Conservation (phyloP, 176 grass and related monocot species). For the Oryza officinalis region DNA sequence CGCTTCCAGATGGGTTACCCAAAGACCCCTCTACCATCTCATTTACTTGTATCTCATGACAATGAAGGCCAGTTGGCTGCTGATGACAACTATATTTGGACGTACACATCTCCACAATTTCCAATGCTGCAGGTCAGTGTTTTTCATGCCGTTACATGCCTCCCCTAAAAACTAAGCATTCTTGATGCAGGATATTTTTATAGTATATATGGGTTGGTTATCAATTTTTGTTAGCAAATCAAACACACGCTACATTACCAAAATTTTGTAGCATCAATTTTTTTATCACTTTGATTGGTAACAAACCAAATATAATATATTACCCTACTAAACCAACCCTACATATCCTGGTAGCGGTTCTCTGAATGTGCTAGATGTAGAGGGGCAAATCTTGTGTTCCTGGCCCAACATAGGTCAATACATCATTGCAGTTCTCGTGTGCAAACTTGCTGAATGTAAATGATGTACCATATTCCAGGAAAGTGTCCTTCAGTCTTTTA, state of each 20-base stretch:
- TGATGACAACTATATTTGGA: slow-evolving; percentile 56
- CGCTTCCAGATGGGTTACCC: slow-evolving; percentile 63
- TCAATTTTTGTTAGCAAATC: too few relatives aligned
- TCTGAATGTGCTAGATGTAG: background rate
- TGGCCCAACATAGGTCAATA: slow-evolving; percentile 4
- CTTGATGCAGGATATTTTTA: background rate
- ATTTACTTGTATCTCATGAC: slow-evolving; percentile 37
- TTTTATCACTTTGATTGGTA: too few relatives aligned
- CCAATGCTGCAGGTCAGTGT: slow-evolving; percentile 64
- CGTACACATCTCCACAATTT: slow-evolving; percentile 70
- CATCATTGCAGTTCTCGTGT: background rate
- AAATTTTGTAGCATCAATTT: too few relatives aligned
- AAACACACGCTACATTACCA: too few relatives aligned
- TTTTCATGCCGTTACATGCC: background rate
- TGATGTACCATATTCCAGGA: slow-evolving; percentile 42
- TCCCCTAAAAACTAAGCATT: background rate
- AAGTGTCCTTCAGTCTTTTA: slow-evolving; percentile 71
- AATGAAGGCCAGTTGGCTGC: slow-evolving; percentile 30
- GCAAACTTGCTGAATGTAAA: slow-evolving; percentile 16
- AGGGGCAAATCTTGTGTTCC: background rate
- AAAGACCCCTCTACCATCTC: slow-evolving; percentile 16
- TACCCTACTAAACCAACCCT: background rate
- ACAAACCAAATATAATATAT: background rate
- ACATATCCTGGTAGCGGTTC: background rate
- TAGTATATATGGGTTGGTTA: background rate